Percentiles rank a stretch among this genome's conserved stretches.
These are phyloP conservation scores for Coemansia asiatica DNA, from an alignment of 192 early-diverging fungal genomes.

Conservation along the genomic window DNA sequence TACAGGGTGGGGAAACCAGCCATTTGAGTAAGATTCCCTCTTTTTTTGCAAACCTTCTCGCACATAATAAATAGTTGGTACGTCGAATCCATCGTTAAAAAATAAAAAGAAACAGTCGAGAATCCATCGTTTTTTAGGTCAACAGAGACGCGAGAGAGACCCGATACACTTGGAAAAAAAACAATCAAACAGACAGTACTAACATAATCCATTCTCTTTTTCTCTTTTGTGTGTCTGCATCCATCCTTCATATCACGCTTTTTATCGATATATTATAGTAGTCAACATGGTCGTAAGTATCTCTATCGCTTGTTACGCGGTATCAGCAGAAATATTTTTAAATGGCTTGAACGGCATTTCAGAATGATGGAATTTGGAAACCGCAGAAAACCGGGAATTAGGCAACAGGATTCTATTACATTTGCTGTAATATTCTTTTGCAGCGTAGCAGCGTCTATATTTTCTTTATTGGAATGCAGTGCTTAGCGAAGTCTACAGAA, in stretches of 20 bases:
- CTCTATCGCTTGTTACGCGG: neutral
- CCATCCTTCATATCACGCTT: slow-evolving; percentile 8
- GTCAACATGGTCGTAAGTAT: slow-evolving; percentile 56
- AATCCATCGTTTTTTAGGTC: slow-evolving; percentile 7
- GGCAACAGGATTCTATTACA: too few species aligned
- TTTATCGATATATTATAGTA: slow-evolving; percentile 1
- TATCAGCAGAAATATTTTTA: neutral
- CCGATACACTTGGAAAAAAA: neutral
- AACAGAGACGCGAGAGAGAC: neutral
- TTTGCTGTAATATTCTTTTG: too few species aligned
- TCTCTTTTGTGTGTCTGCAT: slow-evolving; percentile 11
- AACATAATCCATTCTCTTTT: slow-evolving; percentile 4
- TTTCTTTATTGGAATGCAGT: too few species aligned
- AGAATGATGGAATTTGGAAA: slow-evolving; percentile 1
- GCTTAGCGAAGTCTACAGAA: too few species aligned
- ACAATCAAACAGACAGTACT: neutral
- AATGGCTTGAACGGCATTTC: slow-evolving; percentile 2
- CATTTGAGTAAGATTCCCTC: slow-evolving; percentile 14
- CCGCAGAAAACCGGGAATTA: neutral
- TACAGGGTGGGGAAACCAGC: neutral
- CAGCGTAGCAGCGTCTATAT: too few species aligned
- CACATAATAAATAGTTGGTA: slow-evolving; percentile 28
- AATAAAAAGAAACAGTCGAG: neutral
- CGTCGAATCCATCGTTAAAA: slow-evolving; percentile 32
- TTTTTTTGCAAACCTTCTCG: slow-evolving; percentile 22